These are phyloP conservation scores for Camellia granthamiana DNA, from an alignment of 148 eudicot genomes.

Conservation along the genomic window DNA sequence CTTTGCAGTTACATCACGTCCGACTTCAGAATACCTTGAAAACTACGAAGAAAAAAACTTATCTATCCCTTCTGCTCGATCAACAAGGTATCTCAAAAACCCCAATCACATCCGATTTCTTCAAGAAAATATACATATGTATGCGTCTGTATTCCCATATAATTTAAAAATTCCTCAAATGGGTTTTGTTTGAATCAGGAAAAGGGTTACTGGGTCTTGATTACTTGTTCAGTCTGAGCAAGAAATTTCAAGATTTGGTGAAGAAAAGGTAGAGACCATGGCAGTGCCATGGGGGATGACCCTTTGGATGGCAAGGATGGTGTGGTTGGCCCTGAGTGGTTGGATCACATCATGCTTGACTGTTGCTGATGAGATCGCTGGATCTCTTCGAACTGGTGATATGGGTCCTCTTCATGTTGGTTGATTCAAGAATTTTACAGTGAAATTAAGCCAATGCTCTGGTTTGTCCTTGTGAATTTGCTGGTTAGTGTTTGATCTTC, in stretches of 20 bases:
- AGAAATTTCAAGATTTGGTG: background rate
- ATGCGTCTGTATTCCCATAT: background rate
- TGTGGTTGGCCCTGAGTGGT: slow-evolving; percentile 54
- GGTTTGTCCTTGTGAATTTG: background rate
- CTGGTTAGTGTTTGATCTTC: slow-evolving; percentile 4
- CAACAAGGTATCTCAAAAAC: background rate
- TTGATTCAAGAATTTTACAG: slow-evolving; percentile 13
- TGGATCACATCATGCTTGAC: slow-evolving; percentile 68
- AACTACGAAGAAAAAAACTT: no score
- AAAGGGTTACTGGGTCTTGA: background rate
- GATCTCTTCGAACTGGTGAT: slow-evolving; percentile 55
- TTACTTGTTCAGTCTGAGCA: background rate
- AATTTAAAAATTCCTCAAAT: background rate
- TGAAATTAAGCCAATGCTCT: background rate
- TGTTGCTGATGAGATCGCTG: slow-evolving; percentile 79
- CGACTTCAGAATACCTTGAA: no score
- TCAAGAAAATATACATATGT: background rate
- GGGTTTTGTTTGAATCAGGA: background rate
- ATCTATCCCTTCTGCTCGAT: background rate
- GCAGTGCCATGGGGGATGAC: slow-evolving; percentile 61
- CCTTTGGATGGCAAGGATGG: slow-evolving; percentile 50
- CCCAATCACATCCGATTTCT: background rate
- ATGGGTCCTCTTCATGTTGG: slow-evolving; percentile 61
- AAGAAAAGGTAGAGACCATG: slow-evolving; percentile 26
- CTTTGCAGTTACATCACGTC: no score